Conservation (phyloP, 2,329 filamentous ascomycete species). For the Colletotrichum sojae region DNA sequence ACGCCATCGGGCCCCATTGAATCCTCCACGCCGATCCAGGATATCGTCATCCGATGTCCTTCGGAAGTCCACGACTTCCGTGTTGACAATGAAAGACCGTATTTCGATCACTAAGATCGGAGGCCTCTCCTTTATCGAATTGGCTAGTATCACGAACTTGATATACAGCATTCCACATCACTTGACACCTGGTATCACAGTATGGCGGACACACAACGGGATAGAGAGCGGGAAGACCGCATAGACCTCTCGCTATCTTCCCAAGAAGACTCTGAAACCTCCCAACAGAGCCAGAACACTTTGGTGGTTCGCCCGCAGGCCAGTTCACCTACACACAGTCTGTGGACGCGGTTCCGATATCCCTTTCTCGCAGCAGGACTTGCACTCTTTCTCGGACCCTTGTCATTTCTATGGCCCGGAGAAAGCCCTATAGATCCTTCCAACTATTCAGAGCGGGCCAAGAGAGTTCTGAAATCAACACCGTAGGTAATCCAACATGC, state of each 20-base stretch:
- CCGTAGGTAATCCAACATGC: slow-evolving; percentile 23
- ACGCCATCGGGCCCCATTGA: not conserved
- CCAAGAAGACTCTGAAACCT: not conserved
- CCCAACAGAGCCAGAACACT: not conserved
- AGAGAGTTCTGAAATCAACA: slow-evolving; percentile 37
- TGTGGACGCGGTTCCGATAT: slow-evolving; percentile 8
- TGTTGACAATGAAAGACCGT: too few relatives aligned
- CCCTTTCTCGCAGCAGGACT: slow-evolving; percentile 24
- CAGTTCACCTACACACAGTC: not conserved
- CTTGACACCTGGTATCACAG: not conserved
- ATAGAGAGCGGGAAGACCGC: not conserved
- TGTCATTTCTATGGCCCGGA: slow-evolving; percentile 4
- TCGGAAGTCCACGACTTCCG: not conserved
- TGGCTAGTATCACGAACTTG: too few relatives aligned
- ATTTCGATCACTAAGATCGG: too few relatives aligned
- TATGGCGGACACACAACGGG: not conserved
- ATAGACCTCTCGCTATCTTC: not conserved
- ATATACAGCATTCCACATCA: too few relatives aligned
- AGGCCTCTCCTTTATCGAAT: too few relatives aligned
- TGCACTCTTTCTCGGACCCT: slow-evolving; percentile 15
- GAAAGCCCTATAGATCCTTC: slow-evolving; percentile 36
- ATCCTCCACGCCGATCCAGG: not conserved
- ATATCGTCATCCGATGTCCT: not conserved
- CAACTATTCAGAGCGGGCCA: slow-evolving; percentile 38
- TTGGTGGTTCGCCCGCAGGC: not conserved